Base-by-base conservation (phyloP, 2,329 filamentous ascomycete genomes). In the Neurospora sp. region DNA sequence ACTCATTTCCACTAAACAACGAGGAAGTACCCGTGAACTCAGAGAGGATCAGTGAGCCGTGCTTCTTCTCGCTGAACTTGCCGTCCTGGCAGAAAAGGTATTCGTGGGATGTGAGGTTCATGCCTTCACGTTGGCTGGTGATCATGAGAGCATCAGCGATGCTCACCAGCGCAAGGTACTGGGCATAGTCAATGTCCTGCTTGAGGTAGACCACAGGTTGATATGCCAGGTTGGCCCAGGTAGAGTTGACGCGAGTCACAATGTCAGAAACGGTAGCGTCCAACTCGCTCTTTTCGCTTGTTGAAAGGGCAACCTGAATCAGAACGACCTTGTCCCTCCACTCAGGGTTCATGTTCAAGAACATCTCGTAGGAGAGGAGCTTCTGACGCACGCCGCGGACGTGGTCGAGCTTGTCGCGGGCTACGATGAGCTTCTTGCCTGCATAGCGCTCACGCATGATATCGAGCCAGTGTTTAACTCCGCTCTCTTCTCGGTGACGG, bases 81-180 rank as follows among this genome's bases (percentile, higher is more conserved):
- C 94, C 94, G 76, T 98, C 95, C 78, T 98, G 95, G 77, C 94
- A 97, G 74, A 93, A 92, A 40, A 97, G 87, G 77, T 93, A 98
- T 78, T 98, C 95, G 78, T 98, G 96, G 6, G 92, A 94, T 0
- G 95, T 97, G 70, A 98, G 81, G 78, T 97, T 98, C 96, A 98
- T 98, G 73, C 95, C 95, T 79, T 98, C 95, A 68, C 96, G 93
- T 75, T 98, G 89, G 78, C 93, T 96, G 2, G 95, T 96, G 76
- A 98, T 96, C 88, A 97, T 96, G 67, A 98, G 84, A 2, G 91
- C 92, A 81, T 98, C 94, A 1, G 95, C 96, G 68, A 96, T 90
- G 3, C 93, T 93, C 66, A 97, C 85, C 8, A 98, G 84, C 1
- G 94, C 95, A n/a, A 98, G 86, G 76, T 97, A 98, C 78, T 97